phyloP scores from a whole-genome alignment of 2,329 filamentous ascomycete species.

The Pseudogymnoascus sp. region DNA sequence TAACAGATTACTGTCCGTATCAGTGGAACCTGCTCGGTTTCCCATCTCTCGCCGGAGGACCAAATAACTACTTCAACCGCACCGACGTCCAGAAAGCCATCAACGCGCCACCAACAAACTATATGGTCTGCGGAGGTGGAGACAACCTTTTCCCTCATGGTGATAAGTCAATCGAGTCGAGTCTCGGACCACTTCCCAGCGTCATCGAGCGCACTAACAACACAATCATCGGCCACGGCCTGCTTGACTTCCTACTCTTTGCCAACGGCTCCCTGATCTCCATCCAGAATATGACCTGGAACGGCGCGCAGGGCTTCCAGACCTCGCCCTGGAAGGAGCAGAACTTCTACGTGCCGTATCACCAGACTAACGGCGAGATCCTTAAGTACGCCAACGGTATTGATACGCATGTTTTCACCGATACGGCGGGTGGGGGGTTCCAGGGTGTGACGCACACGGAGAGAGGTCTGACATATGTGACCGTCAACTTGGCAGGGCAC shows the following conservation, averaged over 20 bases:
- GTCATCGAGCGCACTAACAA: constrained; percentile 55
- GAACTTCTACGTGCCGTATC: constrained; percentile 24
- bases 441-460: constrained; percentile 51
- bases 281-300: constrained; percentile 68
- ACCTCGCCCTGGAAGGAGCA: constrained; percentile 14
- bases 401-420: constrained; percentile 12
- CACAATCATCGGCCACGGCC: constrained; percentile 53
- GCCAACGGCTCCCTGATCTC: constrained; percentile 55
- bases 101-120: constrained; percentile 45
- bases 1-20: constrained; percentile 40
- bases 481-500: constrained; percentile 46
- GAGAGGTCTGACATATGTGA: constrained; percentile 52
- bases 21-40: constrained; percentile 24
- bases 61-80: constrained; percentile 54
- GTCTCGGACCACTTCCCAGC: constrained; percentile 44
- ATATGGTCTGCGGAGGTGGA: constrained; percentile 43
- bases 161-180: constrained; percentile 41
- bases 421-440: constrained; percentile 22
- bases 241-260: constrained; percentile 54
- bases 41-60: constrained; percentile 44
- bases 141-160: constrained; percentile 38
- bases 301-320: constrained; percentile 56
- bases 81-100: constrained; percentile 51
- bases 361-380: constrained; percentile 48
- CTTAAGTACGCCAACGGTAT: constrained; percentile 15